Evolutionary conservation across 139 green algal genomes (phyloP), one percentile per base, ranked within the genome.

Genomic region (Haematococcus lacustris): DNA sequence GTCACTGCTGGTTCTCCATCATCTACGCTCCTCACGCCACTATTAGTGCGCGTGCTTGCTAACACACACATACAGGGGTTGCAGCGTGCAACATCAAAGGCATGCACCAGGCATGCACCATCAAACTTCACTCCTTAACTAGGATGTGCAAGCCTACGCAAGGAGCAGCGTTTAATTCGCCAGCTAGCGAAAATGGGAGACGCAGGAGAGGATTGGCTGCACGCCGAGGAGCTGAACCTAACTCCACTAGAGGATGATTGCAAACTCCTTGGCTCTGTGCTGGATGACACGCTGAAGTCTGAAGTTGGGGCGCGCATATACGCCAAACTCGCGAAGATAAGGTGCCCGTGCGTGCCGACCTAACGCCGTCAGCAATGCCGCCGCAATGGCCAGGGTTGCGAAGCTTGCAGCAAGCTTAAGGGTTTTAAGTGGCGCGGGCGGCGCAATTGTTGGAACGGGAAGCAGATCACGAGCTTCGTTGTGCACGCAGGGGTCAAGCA

Each of bases 271-370:
- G 83, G 86, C 1, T 76, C 68, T 1, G 73, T 96, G 33, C 80
- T 97, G 35, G 92, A 97, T 63, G 88, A 95, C 34, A 91, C 82
- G 66, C 77, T 97, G 38, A 78, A 81, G 23, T 85, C 87, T 17
- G 92, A 97, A 59, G 85, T 96, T 28, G 92, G 92, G 3, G 80
- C 89, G 9, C 86, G 85, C 39, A 76, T 96, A 13, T 93, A 96
- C 61, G 66, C 76, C 3, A 94, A 94, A 73, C 71, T 62, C 2
- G 63, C 47, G 5, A 65, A 76, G 32, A 69, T 64, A 9, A 60
- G 40, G 43, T 57, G 13, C n/a, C 5, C 39, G 2, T 30, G 28
- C 28, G 9, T 57, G 9, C 3, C n/a, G n/a, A n/a, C n/a, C n/a
- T n/a, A n/a, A n/a, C n/a, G n/a, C n/a, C n/a, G n/a, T n/a, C n/a